phyloP scores from a whole-genome alignment of 176 grass and related monocot species.

The Bothriochloa decipiens region DNA sequence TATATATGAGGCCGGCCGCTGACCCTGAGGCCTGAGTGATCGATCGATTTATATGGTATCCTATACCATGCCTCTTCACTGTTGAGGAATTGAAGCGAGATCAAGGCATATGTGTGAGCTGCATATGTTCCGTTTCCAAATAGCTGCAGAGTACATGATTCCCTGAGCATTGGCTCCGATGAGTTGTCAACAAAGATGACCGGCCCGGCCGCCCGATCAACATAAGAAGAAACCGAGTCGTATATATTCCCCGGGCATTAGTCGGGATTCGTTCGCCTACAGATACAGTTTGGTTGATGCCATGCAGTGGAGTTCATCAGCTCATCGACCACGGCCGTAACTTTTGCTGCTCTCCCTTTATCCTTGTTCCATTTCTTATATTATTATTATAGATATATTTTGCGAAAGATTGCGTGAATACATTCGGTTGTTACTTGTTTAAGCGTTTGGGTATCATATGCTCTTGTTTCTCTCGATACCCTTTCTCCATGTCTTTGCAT shows the following conservation, averaged over 20 bases:
- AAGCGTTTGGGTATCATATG: conserved; percentile 50
- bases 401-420: conserved; percentile 35
- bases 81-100: conserved; percentile 19
- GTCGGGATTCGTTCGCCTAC: background rate
- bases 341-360: conserved; percentile 21
- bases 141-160: conserved; percentile 36
- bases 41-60: conserved; percentile 11
- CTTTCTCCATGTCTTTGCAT: background rate
- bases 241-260: conserved; percentile 48
- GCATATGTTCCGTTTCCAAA: conserved; percentile 47
- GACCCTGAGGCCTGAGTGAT: background rate
- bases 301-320: background rate
- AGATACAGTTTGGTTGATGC: conserved; percentile 1
- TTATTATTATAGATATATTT: conserved; percentile 4
- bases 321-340: conserved; percentile 27
- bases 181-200: conserved; percentile 46
- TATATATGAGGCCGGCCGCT: background rate
- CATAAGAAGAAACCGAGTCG: conserved; percentile 32
- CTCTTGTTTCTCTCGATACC: conserved; percentile 33
- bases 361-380: background rate
- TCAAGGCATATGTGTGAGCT: background rate
- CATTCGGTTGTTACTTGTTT: conserved; percentile 52
- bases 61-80: conserved; percentile 21
- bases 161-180: conserved; percentile 26
- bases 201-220: conserved; percentile 6